Base-by-base conservation (phyloP, 768 basidiomycete genomes). In the Leccinellum albellum region DNA sequence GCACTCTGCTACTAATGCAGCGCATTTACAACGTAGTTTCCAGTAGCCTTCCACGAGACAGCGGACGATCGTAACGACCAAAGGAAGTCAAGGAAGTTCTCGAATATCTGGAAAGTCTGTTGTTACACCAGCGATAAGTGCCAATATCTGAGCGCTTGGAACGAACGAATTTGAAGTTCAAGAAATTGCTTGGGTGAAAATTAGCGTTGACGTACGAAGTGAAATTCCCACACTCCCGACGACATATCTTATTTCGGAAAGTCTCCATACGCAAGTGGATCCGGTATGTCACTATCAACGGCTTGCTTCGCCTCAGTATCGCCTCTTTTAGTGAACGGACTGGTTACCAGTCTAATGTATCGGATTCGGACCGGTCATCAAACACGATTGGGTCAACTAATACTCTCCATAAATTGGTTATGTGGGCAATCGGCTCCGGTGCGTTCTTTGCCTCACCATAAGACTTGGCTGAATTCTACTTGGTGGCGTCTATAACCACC, bases 181-280 rank as follows among this genome's bases (percentile, higher is more conserved):
- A 53, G 51, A 17, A 35, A 35, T 37, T 37, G 17, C 17, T 23
- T 8, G 44, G 20, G 42, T 23, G 31, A 33, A n/a, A 35, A 21
- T 9, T 6, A 17, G 14, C 35, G 35, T 37, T 6, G 32, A 33
- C 13, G 14, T 23, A 24, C 4, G 21, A 10, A 29, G 15, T 12
- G 33, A 56, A 56, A 42, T 51, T 66, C 58, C 33, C 66, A 62
- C 64, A 10, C 6, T 5, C 1, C 66, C 66, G 66, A 56, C 40
- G 32, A 67, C 61, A 68, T 61, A 53, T 58, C 66, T 44, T 14
- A 13, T 57, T 68, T 49, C 53, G 53, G 66, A 59, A 68, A 53
- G 26, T 49, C 66, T 63, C 64, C 29, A n/a, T n/a, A n/a, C n/a
- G n/a, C n/a, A n/a, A n/a, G n/a, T n/a, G n/a, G n/a, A n/a, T n/a